These are phyloP conservation scores for Lecanoromycetidae sp. DNA, from an alignment of 2,329 filamentous ascomycete species.

Conservation along the genomic window DNA sequence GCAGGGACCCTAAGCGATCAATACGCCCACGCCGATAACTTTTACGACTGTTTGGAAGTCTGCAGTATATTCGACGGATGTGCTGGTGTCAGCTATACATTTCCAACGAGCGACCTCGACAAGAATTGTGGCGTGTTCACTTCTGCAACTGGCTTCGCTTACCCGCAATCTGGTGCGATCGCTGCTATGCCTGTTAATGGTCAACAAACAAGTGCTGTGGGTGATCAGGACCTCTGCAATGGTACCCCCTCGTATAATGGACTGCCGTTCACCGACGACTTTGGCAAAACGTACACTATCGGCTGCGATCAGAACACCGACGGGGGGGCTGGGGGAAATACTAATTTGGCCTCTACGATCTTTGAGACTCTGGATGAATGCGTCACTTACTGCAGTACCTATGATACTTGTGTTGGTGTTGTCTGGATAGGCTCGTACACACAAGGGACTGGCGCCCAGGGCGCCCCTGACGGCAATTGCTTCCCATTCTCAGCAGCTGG, in stretches of 20 bases:
- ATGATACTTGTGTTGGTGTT: neutral
- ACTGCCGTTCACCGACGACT: neutral
- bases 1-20: neutral
- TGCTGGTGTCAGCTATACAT: neutral
- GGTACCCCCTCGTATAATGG: neutral
- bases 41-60: conserved; percentile 4
- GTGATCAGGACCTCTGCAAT: neutral
- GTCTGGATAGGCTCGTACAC: neutral
- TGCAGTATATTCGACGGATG: conserved; percentile 7
- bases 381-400: conserved; percentile 10
- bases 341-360: neutral
- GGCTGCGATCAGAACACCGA: neutral
- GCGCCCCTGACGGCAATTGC: neutral
- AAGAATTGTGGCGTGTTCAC: conserved; percentile 6
- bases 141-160: neutral
- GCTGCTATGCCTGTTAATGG: conserved; percentile 4
- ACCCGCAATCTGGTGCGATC: neutral
- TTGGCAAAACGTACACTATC: neutral
- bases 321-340: neutral
- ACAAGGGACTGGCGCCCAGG: no score
- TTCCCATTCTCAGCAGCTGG: neutral
- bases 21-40: conserved; percentile 8
- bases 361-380: conserved; percentile 12
- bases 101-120: neutral
- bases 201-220: neutral